Percentiles rank a stretch among this genome's conserved stretches.
phyloP scores from a whole-genome alignment of 2,329 filamentous ascomycete species.

The Colletotrichum sansevieriae region DNA sequence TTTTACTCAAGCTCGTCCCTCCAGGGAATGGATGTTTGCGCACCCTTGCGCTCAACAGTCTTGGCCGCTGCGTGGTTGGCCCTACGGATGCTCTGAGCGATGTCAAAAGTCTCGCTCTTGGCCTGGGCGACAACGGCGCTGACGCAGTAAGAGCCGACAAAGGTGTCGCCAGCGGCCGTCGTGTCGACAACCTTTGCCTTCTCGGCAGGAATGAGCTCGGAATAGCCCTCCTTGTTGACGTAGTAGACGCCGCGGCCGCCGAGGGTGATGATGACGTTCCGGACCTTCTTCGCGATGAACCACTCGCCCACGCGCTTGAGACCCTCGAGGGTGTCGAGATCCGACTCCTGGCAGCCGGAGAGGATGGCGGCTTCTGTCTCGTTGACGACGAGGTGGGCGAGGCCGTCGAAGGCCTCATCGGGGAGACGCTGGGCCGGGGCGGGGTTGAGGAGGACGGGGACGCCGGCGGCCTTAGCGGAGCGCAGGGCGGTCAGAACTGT shows the following conservation, averaged over 20 bases:
- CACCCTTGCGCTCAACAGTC: slow-evolving; percentile 58
- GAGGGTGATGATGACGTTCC: slow-evolving; percentile 85
- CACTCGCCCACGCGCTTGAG: slow-evolving; percentile 62
- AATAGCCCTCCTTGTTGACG: slow-evolving; percentile 57
- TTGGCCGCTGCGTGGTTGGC: slow-evolving; percentile 62
- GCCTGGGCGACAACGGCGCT: slow-evolving; percentile 68
- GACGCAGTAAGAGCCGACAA: slow-evolving; percentile 89
- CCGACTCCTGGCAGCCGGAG: slow-evolving; percentile 65
- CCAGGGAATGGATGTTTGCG: slow-evolving; percentile 60
- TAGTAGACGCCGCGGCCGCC: slow-evolving; percentile 84
- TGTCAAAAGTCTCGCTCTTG: slow-evolving; percentile 57
- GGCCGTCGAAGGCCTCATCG: slow-evolving; percentile 71
- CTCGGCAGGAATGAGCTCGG: slow-evolving; percentile 70
- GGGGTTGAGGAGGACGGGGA: slow-evolving; percentile 85
- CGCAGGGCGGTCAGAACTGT: slow-evolving; percentile 74
- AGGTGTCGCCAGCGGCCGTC: slow-evolving; percentile 94
- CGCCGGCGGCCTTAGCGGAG: slow-evolving; percentile 59
- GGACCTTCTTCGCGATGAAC: slow-evolving; percentile 79
- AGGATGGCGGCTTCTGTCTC: slow-evolving; percentile 89
- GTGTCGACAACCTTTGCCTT: slow-evolving; percentile 88
- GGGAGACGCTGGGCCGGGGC: slow-evolving; percentile 82
- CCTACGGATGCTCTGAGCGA: slow-evolving; percentile 69
- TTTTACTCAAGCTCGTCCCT: slow-evolving; percentile 53
- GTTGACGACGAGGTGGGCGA: slow-evolving; percentile 88
- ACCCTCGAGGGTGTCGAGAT: slow-evolving; percentile 61